A percentile compares a stretch with the other conserved stretches of the same genome.
These are phyloP conservation scores for Apiospora malaysiana DNA, from an alignment of 2,329 filamentous ascomycete genomes.

Conservation along the genomic window DNA sequence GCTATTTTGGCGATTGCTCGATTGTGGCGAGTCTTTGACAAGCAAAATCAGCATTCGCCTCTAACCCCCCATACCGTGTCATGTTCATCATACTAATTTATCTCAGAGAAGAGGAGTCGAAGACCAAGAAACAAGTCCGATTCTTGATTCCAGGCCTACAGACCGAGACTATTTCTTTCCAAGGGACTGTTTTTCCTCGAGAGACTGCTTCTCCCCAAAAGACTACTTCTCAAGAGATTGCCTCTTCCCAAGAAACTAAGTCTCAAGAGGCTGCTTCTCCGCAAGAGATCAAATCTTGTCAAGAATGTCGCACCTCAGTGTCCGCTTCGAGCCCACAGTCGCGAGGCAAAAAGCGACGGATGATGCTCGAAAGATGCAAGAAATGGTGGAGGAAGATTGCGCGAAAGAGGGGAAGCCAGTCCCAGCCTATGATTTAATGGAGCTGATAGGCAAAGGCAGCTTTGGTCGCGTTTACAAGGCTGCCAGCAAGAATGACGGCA, in stretches of 20 bases:
- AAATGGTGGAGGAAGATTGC: constrained; percentile 66
- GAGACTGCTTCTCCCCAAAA: too few species aligned
- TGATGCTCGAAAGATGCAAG: constrained; percentile 75
- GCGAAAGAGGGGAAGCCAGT: constrained; percentile 63
- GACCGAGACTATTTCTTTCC: too few species aligned
- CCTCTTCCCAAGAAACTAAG: too few species aligned
- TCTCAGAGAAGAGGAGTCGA: neutral
- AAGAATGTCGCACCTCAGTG: constrained; percentile 5
- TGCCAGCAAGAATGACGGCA: constrained; percentile 48
- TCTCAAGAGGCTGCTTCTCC: too few species aligned
- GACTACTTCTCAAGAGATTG: too few species aligned
- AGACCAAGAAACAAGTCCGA: too few species aligned
- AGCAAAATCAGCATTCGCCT: neutral
- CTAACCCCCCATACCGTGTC: neutral
- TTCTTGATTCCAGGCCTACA: too few species aligned
- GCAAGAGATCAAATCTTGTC: too few species aligned
- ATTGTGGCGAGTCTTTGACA: neutral
- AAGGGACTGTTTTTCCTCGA: too few species aligned
- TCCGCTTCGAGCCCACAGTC: constrained; percentile 7
- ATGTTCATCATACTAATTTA: neutral
- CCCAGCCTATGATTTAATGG: constrained; percentile 71
- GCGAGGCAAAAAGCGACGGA: constrained; percentile 62
- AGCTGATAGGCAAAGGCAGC: constrained; percentile 77
- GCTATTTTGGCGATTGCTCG: neutral
- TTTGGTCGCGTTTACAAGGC: constrained; percentile 79